Evolutionary conservation across 768 basidiomycete species (phyloP).

Genomic region (Fomitopsis serialis): DNA sequence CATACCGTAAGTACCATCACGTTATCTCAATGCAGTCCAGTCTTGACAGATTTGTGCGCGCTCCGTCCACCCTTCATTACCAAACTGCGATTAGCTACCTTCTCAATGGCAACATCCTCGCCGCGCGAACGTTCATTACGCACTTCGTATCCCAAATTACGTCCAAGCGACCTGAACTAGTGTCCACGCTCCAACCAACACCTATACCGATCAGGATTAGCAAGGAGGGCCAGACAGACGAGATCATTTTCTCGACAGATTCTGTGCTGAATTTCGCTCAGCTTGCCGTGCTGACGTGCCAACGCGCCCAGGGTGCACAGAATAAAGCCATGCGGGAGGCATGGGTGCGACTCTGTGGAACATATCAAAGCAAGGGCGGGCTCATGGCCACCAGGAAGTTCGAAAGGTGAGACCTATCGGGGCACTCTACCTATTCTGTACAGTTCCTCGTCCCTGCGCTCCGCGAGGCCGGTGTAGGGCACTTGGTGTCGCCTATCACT

Average conservation of each 20-base stretch:
- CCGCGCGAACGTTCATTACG: conserved; percentile 88
- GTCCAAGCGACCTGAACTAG: conserved; percentile 35
- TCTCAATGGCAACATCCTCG: conserved; percentile 85
- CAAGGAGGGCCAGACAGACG: conserved; percentile 36
- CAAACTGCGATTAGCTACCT: conserved; percentile 47
- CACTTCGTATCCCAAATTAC: conserved; percentile 67
- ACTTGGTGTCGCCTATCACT: not conserved
- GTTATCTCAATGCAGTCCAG: not conserved
- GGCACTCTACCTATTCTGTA: not conserved
- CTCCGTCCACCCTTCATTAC: not conserved
- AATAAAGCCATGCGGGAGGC: conserved; percentile 72
- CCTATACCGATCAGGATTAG: conserved; percentile 45
- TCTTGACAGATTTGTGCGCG: too few species aligned
- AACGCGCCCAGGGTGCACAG: conserved; percentile 76
- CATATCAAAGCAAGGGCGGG: conserved; percentile 73
- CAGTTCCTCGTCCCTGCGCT: not conserved
- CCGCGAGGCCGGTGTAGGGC: too few species aligned
- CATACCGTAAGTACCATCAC: conserved; percentile 59
- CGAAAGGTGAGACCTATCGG: conserved; percentile 42
- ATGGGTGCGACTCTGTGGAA: conserved; percentile 82
- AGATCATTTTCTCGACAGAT: conserved; percentile 73
- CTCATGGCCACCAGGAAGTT: conserved; percentile 54
- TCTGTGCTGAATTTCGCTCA: conserved; percentile 84
- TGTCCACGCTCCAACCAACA: conserved; percentile 33
- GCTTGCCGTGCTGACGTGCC: conserved; percentile 82